Percentiles rank a stretch among this genome's conserved stretches.
Evolutionary conservation across 306 rosid genomes (phyloP).

Genomic region (Styphnolobium japonicum): DNA sequence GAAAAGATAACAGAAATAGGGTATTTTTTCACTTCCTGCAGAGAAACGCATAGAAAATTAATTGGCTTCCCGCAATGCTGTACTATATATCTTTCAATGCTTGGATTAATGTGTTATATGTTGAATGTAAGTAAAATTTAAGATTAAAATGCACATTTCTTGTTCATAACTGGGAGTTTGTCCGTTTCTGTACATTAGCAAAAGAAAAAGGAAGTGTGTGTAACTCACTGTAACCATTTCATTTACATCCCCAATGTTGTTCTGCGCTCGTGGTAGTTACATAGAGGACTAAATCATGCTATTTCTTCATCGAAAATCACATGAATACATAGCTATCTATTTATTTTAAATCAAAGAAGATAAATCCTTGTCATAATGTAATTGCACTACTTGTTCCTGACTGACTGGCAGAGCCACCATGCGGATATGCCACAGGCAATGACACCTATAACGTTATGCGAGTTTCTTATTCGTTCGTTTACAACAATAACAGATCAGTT

Average conservation of each 20-base stretch:
- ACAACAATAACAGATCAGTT: background rate
- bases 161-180: constrained; percentile 2
- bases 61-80: constrained; percentile 14
- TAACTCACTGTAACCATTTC: background rate
- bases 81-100: background rate
- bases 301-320: background rate
- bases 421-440: background rate
- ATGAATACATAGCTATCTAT: background rate
- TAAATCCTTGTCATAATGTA: background rate
- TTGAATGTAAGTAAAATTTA: constrained; percentile 24
- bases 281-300: background rate
- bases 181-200: constrained; percentile 13
- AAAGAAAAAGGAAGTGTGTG: background rate
- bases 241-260: background rate
- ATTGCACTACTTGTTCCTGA: background rate
- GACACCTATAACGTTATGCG: background rate
- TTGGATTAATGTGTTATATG: constrained; percentile 3
- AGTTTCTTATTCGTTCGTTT: background rate
- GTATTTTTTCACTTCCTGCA: background rate
- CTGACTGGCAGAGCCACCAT: background rate
- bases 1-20: background rate
- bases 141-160: background rate
- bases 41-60: background rate
- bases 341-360: background rate
- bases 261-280: background rate